Base-by-base conservation (phyloP, 2,329 filamentous ascomycete species). In the Fusarium nurragi region DNA sequence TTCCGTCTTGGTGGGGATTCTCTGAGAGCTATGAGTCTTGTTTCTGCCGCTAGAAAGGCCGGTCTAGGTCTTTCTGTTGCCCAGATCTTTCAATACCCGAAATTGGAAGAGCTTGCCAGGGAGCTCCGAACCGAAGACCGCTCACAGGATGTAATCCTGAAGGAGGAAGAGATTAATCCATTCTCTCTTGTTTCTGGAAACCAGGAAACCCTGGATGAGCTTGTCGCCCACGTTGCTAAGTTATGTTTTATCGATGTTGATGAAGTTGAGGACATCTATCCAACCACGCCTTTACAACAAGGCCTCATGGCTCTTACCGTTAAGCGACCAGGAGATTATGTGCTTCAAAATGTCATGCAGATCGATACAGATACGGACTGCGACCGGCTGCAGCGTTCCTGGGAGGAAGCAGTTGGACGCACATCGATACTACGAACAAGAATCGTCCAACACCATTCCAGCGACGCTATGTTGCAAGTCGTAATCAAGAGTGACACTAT, bases 1-100 rank as follows among this genome's bases (percentile, higher is more conserved):
- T 63, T 63, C 47, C 46, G 46, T 22, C 43, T 63, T 4, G 60
- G 60, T n/a, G 60, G 60, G 3, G 55, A 63, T 41, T 63, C 60
- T 19, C 18, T 63, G 3, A 40, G 40, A 8, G 60, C 60, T 4
- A 63, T 63, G 55, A 60, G 22, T 7, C 19, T 60, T 2, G 50
- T 63, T 6, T 38, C 46, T 16, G 18, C 18, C 4, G 54, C 55
- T 5, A 50, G 55, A 32, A 59, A 54, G 25, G 34, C 38, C 5
- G 47, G 55, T 14, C 37, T 52, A 3, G 10, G 22, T 28, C 41
- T 60, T 1, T 25, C 43, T 18, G 55, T 60, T 26, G 43, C 38
- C 0, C 46, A 60, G 21, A 36, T 60, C 21, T 60, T 60, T 25
- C 37, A 55, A 21, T 22, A 46, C 39, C 60, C 46, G 5, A 52